Evolutionary conservation across 73 alveolate species (phyloP).

Genomic region (Paramecium primaurelia): DNA sequence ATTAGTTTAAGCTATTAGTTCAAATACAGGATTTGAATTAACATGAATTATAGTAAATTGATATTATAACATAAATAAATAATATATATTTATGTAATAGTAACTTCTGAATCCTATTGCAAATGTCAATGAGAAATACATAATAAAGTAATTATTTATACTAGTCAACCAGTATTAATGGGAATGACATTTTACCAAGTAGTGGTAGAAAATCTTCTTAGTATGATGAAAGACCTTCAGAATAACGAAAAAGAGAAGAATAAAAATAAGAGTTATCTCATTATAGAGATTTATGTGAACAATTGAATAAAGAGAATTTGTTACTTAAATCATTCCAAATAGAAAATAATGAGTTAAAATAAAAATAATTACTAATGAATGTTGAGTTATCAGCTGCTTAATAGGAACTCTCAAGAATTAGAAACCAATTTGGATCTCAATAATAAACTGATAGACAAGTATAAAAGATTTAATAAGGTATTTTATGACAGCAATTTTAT

Average conservation of each 20-base stretch:
- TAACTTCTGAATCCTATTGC: background rate
- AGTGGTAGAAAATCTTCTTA: background rate
- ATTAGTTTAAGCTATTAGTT: conserved; percentile 70
- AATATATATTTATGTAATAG: background rate
- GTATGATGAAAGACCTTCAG: background rate
- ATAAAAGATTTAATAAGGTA: background rate
- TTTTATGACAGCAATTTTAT: background rate
- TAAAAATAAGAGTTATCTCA: background rate
- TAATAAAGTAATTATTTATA: background rate
- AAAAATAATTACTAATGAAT: background rate
- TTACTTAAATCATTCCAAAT: background rate
- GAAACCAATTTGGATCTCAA: background rate
- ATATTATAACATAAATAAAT: background rate
- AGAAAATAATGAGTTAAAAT: background rate
- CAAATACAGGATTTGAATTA: conserved; percentile 82
- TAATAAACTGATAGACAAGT: background rate
- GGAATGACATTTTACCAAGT: background rate
- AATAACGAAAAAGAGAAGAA: background rate
- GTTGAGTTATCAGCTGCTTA: background rate
- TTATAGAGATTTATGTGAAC: background rate
- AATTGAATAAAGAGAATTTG: conserved; percentile 7
- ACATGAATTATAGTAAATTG: conserved; percentile 53
- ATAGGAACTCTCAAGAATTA: background rate
- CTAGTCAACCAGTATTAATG: background rate
- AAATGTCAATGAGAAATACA: background rate